Base-by-base conservation (phyloP, 2,329 filamentous ascomycete species). In the Hypoxylon sp. region DNA sequence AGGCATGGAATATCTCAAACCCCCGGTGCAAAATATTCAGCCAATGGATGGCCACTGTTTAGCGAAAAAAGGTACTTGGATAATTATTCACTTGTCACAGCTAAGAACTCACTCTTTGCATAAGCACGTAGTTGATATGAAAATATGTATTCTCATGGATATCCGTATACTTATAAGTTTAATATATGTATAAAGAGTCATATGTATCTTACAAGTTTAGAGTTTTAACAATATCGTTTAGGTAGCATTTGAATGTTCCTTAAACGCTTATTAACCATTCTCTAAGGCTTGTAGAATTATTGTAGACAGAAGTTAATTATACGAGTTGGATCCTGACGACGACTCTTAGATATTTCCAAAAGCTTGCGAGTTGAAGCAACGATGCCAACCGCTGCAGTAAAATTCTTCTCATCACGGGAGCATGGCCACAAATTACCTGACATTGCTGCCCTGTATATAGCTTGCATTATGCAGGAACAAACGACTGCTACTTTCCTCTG, bases 401-500 rank as follows among this genome's bases (percentile, higher is more conserved):
- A 60, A n/a, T 34, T 60, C 21, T 51, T 59, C 34, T 51, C 46
- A 7, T 9, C 7, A 30, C 23, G 43, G 19, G 36, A 56, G 50
- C 34, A 43, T 52, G 46, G 45, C 9, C 34, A 60, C 32, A 7
- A 51, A 7, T 25, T 60, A 30, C 56, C 46, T 5, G 34, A 14
- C 30, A 46, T 60, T 6, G 34, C 57, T 51, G 57, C 46, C 34
- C n/a, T 60, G 1, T 34, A 60, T 45, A 19, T 14, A 17, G 32
- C 45, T 51, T 60, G 34, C 43, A 51, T 60, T 13, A 17, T 41
- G 25, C 34, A 34, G 19, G 57, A 60, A 46, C n/a, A 51, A 2
- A 60, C 46, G 7, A 51, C 45, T 21, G 46, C 46, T 19, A 50
- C 21, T 17, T 43, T 60, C 9, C 34, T 51, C 10, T 34, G 34